Evolutionary conservation across 441 rosid genomes (phyloP), one percentile per base, ranked within the genome.

Genomic region (Flueggea neowawraea): DNA sequence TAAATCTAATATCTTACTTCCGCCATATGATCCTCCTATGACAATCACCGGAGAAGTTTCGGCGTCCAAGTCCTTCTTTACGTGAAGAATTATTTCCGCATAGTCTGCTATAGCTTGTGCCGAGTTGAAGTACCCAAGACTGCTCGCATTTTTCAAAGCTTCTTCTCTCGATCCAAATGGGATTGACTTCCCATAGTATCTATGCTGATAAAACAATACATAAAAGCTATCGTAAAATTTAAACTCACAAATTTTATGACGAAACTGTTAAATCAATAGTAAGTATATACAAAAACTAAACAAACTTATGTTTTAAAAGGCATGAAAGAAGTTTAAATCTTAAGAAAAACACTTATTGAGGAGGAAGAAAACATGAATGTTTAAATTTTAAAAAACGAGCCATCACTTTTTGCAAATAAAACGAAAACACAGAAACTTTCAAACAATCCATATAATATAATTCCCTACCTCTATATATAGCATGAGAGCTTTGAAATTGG

Each of bases 41-140:
- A 87, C 94, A 14, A 89, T 85, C 15, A 85, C 79, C 12, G 91
- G 96, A 56, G 84, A 82, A 63, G 70, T 62, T 31, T 72, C 31
- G 5, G 91, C 82, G 1, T 66, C 10, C 28, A 71, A 69, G 16
- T 52, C 65, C 52, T 87, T 55, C 75, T 82, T 90, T 47, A 87
- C 44, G 50, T 81, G 67, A 58, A 78, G 48, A 51, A 90, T 77
- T 54, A 87, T 74, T 33, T 72, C 82, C 4, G 96, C 96, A 55
- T 87, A 90, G 44, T 87, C 90, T n/a, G 91, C 84, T 10, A 85
- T 62, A 4, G 92, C 96, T 75, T 90, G 95, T 16, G 80, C 87
- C 12, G 96, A 76, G 53, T 73, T 85, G 74, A 90, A 79, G 76
- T 79, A 90, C 1, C 96, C 95, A 2, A 70, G 78, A 12, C 69